Evolutionary conservation across 1,284 basidiomycete genomes (phyloP).

Genomic region (Malassezia brasiliensis): DNA sequence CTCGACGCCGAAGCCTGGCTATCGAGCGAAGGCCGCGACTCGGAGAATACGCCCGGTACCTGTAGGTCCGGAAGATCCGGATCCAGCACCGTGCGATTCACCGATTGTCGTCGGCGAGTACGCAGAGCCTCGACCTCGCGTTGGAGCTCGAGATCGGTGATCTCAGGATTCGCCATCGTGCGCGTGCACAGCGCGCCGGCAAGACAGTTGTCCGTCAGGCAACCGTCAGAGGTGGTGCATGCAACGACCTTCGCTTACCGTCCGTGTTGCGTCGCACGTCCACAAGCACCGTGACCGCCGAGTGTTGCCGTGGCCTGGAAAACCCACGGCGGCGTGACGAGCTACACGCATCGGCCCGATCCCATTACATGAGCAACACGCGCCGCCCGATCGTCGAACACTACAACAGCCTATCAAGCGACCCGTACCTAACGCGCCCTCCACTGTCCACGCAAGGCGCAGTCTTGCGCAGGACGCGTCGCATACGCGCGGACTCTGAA

Average conservation of each 20-base stretch:
- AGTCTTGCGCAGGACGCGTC: constrained; percentile 2
- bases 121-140: constrained; percentile 46
- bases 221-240: too few species aligned
- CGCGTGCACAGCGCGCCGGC: background rate
- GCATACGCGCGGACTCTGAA: too few species aligned
- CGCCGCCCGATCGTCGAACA: background rate
- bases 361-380: constrained; percentile 1
- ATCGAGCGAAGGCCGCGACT: background rate
- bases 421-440: background rate
- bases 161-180: constrained; percentile 5
- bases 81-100: constrained; percentile 40
- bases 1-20: constrained; percentile 25
- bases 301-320: too few species aligned
- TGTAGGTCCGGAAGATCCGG: constrained; percentile 42
- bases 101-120: constrained; percentile 38
- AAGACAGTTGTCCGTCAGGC: too few species aligned
- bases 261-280: too few species aligned
- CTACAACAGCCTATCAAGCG: background rate
- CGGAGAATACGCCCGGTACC: background rate
- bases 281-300: too few species aligned
- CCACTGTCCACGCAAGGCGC: constrained; percentile 1
- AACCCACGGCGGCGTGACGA: too few species aligned
- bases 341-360: too few species aligned
- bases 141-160: constrained; percentile 28
- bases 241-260: too few species aligned